These are phyloP conservation scores for Suillus discolor DNA, from an alignment of 768 basidiomycete genomes.

Conservation along the genomic window DNA sequence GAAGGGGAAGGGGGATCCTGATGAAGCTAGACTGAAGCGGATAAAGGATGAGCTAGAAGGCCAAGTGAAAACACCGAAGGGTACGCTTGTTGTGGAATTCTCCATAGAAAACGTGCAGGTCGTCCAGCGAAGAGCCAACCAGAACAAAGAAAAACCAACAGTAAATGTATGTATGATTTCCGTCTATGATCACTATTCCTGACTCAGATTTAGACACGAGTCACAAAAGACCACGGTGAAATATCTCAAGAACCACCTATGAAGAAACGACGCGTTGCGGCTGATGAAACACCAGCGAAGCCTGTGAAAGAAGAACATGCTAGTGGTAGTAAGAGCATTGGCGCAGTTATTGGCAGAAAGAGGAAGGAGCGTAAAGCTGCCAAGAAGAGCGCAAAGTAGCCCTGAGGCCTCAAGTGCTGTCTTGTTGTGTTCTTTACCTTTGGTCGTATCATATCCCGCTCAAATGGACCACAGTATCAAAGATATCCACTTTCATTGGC, in stretches of 20 bases:
- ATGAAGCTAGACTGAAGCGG: constrained; percentile 56
- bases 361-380: constrained; percentile 62
- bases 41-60: constrained; percentile 56
- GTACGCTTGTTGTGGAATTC: constrained; percentile 87
- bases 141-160: constrained; percentile 41
- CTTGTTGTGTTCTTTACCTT: not conserved
- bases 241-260: constrained; percentile 35
- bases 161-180: constrained; percentile 5
- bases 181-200: not conserved
- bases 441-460: not conserved
- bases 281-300: constrained; percentile 23
- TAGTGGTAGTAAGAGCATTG: constrained; percentile 48
- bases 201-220: constrained; percentile 3
- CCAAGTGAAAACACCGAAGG: constrained; percentile 40
- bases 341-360: constrained; percentile 80
- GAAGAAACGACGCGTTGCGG: constrained; percentile 43
- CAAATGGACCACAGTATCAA: not conserved
- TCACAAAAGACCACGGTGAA: constrained; percentile 13
- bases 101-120: constrained; percentile 95
- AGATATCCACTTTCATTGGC: not conserved
- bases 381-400: constrained; percentile 14
- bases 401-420: not conserved
- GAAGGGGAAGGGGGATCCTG: constrained; percentile 47
- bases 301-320: constrained; percentile 23
- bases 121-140: constrained; percentile 70